phyloP scores from a whole-genome alignment of 495 filamentous ascomycete genomes.

The Xanthoparmelia taractica region DNA sequence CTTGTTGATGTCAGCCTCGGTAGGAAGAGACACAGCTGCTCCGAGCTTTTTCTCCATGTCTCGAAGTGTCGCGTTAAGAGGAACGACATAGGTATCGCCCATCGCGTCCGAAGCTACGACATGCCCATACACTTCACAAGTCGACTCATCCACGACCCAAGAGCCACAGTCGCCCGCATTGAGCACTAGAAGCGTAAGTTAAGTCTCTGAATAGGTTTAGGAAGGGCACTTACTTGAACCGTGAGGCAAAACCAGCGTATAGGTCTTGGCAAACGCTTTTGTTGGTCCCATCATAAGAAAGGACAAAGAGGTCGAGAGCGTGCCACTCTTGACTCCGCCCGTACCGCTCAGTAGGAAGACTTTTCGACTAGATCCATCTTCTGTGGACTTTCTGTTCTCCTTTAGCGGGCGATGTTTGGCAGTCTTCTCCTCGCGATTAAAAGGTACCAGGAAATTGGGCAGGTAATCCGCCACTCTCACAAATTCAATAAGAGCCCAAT shows the following conservation, averaged over 20 bases:
- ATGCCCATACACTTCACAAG: slow-evolving; percentile 25
- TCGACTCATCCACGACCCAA: slow-evolving; percentile 22
- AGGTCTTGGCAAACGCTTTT: slow-evolving; percentile 2
- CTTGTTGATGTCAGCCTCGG: background rate
- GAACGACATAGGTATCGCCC: slow-evolving; percentile 28
- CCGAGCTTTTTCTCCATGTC: slow-evolving; percentile 1
- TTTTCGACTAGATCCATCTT: slow-evolving; percentile 4
- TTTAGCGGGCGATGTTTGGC: background rate
- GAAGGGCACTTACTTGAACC: background rate
- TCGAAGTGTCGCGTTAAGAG: slow-evolving; percentile 7
- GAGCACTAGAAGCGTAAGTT: slow-evolving; percentile 2
- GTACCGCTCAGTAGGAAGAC: slow-evolving; percentile 6
- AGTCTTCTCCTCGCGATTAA: background rate
- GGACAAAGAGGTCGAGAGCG: background rate
- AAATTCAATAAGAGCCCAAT: slow-evolving; percentile 11
- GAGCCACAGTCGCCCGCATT: slow-evolving; percentile 25
- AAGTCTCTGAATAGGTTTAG: background rate
- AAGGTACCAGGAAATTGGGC: background rate
- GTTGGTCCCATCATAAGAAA: slow-evolving; percentile 10
- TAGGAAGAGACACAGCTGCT: slow-evolving; percentile 9
- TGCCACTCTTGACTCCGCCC: slow-evolving; percentile 1
- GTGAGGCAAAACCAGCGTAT: background rate
- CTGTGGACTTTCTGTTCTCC: background rate
- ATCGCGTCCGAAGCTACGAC: slow-evolving; percentile 27
- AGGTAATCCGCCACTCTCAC: background rate